Base-by-base conservation (phyloP, 768 basidiomycete species). In the Exsudoporus frostii region DNA sequence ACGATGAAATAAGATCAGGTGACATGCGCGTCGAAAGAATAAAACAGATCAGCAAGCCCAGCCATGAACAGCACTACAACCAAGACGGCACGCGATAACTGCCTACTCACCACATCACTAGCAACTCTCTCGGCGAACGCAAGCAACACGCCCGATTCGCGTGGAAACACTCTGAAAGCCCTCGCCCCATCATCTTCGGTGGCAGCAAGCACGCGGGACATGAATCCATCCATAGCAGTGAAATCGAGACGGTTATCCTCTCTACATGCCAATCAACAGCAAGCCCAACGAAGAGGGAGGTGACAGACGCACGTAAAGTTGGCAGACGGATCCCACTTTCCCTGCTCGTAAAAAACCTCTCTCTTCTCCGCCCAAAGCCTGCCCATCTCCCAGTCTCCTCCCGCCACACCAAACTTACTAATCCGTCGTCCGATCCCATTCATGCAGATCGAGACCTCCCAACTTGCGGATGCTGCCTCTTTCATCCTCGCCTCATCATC, bases 341-440 rank as follows among this genome's bases (percentile, higher is more conserved):
- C 83, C 52, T 83, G 81, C 57, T 93, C 88, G 69, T 96, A 98
- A 61, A 98, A 93, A 20, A 98, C 85, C 68, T 96, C 94, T 41
- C 89, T 76, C 74, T 96, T 95, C 72, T 99, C 95, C 1, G 90
- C 86, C 92, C 96, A 99, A 17, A 95, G 86, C 58, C 92, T 87
- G 1, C 91, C 91, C 77, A 97, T 84, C 70, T 96, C 95, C 91
- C 91, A 95, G 52, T 92, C 88, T 11, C 45, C 54, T 22, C 34
- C 43, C 1, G 47, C 7, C 1, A 45, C 51, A 17, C 56, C 25
- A 3, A 45, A 33, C 33, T 51, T 61, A 11, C 37, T 10, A n/a
- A 15, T 13, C 32, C 46, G 53, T 25, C 47, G 54, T 8, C 51
- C 69, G 32, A 62, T 69, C 43, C 74, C 70, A 50, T 79, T 78